These are phyloP conservation scores for Annona squamosa DNA, from an alignment of 164 flowering plant species.

Conservation along the genomic window DNA sequence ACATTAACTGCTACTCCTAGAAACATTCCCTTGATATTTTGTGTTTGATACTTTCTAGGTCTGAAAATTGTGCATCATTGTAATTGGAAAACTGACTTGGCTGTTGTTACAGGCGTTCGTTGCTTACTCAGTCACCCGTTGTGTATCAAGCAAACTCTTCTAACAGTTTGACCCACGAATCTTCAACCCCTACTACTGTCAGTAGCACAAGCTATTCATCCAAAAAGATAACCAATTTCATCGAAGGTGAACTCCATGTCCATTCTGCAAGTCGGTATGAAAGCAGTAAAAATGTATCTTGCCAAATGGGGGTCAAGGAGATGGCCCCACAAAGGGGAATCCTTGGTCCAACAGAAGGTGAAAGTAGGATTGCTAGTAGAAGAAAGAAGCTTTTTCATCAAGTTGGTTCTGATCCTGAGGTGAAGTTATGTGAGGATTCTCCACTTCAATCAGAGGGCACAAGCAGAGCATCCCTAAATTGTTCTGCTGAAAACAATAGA, in stretches of 20 bases:
- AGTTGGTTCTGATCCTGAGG: conserved; percentile 24
- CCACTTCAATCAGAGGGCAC: conserved; percentile 17
- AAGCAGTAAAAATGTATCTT: conserved; percentile 17
- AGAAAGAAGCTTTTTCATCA: conserved; percentile 43
- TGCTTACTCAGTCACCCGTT: conserved; percentile 77
- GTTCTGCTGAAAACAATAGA: conserved; percentile 19
- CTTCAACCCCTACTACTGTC: conserved; percentile 18
- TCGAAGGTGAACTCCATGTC: conserved; percentile 11
- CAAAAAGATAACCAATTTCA: conserved; percentile 20
- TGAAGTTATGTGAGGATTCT: conserved; percentile 34
- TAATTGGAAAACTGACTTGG: not conserved
- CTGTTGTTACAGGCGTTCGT: conserved; percentile 60
- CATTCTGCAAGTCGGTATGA: conserved; percentile 19
- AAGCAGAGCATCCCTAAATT: conserved; percentile 11
- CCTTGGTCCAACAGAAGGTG: conserved; percentile 15
- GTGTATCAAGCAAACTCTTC: conserved; percentile 18
- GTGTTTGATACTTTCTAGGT: not conserved
- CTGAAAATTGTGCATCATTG: conserved; percentile 3
- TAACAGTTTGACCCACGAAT: conserved; percentile 27
- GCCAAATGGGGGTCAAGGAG: conserved; percentile 14
- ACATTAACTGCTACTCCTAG: not conserved
- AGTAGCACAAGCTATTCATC: conserved; percentile 30
- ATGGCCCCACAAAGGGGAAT: conserved; percentile 16
- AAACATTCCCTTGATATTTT: not conserved
- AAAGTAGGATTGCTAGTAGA: conserved; percentile 24